phyloP scores from a whole-genome alignment of 1,284 basidiomycete genomes.

The Waitea zeae region DNA sequence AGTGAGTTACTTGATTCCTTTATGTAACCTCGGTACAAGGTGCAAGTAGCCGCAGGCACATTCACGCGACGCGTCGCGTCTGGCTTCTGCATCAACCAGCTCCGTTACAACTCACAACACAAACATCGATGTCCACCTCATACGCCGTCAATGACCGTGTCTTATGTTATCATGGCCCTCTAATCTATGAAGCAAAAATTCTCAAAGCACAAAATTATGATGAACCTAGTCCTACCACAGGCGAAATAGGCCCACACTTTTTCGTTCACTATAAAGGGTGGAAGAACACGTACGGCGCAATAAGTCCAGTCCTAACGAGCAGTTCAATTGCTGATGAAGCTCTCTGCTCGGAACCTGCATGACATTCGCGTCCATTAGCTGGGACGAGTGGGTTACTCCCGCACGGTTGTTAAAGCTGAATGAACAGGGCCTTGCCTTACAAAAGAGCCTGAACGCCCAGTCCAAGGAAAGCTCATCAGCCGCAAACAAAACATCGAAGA shows the following conservation, averaged over 20 bases:
- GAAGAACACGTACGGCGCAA: slow-evolving; percentile 81
- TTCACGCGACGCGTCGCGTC: no score
- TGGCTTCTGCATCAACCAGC: no score
- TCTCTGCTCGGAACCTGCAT: not conserved
- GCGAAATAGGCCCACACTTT: slow-evolving; percentile 60
- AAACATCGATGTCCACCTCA: slow-evolving; percentile 3
- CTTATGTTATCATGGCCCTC: slow-evolving; percentile 85
- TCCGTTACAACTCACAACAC: no score
- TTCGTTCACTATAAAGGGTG: slow-evolving; percentile 99
- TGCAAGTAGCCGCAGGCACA: no score
- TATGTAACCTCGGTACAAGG: no score
- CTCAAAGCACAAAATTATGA: slow-evolving; percentile 70
- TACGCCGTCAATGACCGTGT: slow-evolving; percentile 60
- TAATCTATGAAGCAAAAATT: slow-evolving; percentile 92
- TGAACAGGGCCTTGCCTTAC: slow-evolving; percentile 70
- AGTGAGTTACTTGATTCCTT: no score
- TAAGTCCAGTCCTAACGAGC: not conserved
- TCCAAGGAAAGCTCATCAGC: slow-evolving; percentile 10
- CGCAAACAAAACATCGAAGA: slow-evolving; percentile 7
- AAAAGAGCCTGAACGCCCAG: slow-evolving; percentile 33
- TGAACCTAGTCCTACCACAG: slow-evolving; percentile 48
- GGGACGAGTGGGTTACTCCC: slow-evolving; percentile 97
- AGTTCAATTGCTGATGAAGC: not conserved
- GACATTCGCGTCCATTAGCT: slow-evolving; percentile 29
- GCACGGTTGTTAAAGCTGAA: slow-evolving; percentile 75